Conservation (phyloP, 176 grass and related monocot species). For the Lolium perenne region DNA sequence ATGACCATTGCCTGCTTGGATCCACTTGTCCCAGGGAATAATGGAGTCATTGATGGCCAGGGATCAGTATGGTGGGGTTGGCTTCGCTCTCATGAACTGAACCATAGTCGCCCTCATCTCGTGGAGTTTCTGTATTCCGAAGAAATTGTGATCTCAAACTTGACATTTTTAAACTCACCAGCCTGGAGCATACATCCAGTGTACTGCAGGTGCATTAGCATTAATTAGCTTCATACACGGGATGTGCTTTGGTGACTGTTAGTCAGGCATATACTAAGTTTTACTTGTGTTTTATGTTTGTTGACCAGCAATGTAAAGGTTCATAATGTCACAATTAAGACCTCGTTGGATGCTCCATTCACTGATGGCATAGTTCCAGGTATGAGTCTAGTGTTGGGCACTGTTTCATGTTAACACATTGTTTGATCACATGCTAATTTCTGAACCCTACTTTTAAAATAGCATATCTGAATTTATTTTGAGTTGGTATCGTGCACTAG, state of each 20-base stretch:
- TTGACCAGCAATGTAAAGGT: constrained; percentile 68
- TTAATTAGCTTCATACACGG: constrained; percentile 17
- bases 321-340: constrained; percentile 74
- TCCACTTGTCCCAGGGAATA: constrained; percentile 57
- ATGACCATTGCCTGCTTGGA: background rate
- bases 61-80: constrained; percentile 90
- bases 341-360: constrained; percentile 63
- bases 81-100: constrained; percentile 60
- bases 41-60: constrained; percentile 84
- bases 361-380: constrained; percentile 92
- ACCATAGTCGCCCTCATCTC: constrained; percentile 87
- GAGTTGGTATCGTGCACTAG: background rate
- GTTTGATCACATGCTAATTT: background rate
- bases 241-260: constrained; percentile 20
- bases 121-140: constrained; percentile 73
- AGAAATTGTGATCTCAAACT: constrained; percentile 80
- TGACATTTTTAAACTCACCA: constrained; percentile 83
- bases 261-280: constrained; percentile 25
- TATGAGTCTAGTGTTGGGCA: constrained; percentile 19
- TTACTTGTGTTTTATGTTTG: constrained; percentile 35
- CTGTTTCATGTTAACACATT: constrained; percentile 14
- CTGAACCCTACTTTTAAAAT: background rate
- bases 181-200: constrained; percentile 94
- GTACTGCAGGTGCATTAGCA: constrained; percentile 65
- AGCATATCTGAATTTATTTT: constrained; percentile 8